A percentile compares a stretch with the other conserved stretches of the same genome.
phyloP scores from a whole-genome alignment of 1,139 yeast genomes.

The Candida pseudoviswanathii region DNA sequence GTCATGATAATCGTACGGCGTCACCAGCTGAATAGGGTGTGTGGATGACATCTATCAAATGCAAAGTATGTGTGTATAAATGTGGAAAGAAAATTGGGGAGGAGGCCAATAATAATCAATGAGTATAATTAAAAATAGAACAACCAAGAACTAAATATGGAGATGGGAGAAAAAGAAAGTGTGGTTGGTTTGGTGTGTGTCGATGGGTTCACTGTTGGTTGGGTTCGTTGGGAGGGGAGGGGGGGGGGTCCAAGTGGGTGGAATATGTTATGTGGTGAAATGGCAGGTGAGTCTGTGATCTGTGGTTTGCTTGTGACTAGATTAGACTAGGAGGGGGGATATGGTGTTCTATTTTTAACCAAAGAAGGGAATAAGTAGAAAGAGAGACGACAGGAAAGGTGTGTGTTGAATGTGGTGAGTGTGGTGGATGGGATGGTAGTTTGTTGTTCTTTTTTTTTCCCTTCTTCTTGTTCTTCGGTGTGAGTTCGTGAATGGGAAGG shows the following conservation, averaged over 20 bases:
- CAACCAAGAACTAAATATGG: neutral
- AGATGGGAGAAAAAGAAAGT: neutral
- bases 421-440: neutral
- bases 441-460: conserved; percentile 5
- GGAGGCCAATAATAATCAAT: neutral
- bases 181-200: neutral
- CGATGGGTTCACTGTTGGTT: too few species aligned
- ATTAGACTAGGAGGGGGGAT: too few species aligned
- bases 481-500: neutral
- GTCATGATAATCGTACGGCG: conserved; percentile 17
- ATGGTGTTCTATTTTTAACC: too few species aligned
- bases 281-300: too few species aligned
- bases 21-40: conserved; percentile 15
- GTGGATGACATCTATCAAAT: conserved; percentile 9
- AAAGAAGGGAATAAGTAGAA: neutral
- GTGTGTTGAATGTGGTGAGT: too few species aligned
- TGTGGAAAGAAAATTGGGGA: neutral
- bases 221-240: too few species aligned
- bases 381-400: neutral
- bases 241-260: too few species aligned
- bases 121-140: conserved; percentile 1
- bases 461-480: neutral
- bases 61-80: neutral
- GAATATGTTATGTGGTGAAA: too few species aligned
- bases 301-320: too few species aligned